Evolutionary conservation across 495 filamentous ascomycete genomes (phyloP).

Genomic region (Penicillium bialowiezense): DNA sequence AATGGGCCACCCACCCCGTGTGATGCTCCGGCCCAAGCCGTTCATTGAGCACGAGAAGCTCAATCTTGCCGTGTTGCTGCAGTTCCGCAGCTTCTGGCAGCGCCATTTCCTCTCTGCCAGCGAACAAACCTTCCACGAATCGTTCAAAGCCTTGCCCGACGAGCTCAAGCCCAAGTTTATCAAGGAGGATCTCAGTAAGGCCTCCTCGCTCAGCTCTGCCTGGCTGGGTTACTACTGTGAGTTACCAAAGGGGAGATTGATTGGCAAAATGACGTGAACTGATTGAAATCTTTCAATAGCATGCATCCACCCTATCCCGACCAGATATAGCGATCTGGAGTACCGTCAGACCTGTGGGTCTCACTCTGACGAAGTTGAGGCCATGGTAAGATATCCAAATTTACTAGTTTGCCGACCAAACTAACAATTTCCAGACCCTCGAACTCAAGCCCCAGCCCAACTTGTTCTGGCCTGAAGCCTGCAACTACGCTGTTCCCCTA

Average conservation of each 20-base stretch:
- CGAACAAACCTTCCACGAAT: slow-evolving; percentile 23
- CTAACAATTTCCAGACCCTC: slow-evolving; percentile 20
- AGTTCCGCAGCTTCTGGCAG: slow-evolving; percentile 41
- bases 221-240: slow-evolving; percentile 42
- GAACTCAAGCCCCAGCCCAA: slow-evolving; percentile 13
- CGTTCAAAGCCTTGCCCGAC: slow-evolving; percentile 17
- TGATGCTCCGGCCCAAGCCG: background rate
- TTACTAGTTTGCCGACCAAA: background rate
- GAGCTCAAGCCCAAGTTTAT: slow-evolving; percentile 17
- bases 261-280: background rate
- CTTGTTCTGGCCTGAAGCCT: slow-evolving; percentile 24
- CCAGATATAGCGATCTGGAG: background rate
- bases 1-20: too few relatives aligned
- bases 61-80: slow-evolving; percentile 19
- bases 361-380: slow-evolving; percentile 18
- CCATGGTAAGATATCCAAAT: slow-evolving; percentile 18
- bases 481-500: slow-evolving; percentile 18
- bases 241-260: background rate
- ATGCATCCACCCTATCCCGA: slow-evolving; percentile 32
- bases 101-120: slow-evolving; percentile 28
- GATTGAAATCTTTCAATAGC: slow-evolving; percentile 16
- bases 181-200: slow-evolving; percentile 1
- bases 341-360: slow-evolving; percentile 32
- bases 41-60: slow-evolving; percentile 11
- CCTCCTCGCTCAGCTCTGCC: slow-evolving; percentile 7